Base-by-base conservation (phyloP, 805 yeast species). In the Lipomyces yamadae region DNA sequence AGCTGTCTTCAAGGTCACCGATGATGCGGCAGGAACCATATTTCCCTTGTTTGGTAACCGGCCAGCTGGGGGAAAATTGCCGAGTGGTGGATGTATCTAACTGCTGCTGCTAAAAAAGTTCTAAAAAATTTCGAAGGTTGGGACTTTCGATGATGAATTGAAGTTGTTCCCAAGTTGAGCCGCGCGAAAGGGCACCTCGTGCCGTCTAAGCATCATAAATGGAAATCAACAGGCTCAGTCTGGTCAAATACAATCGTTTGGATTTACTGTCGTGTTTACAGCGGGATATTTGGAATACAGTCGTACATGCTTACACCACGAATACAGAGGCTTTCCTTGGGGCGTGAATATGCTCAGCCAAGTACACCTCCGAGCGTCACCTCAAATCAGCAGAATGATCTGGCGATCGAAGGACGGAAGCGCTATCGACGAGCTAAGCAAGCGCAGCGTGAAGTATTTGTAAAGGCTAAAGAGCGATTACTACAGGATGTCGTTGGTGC, bases 1-100 rank as follows among this genome's bases (percentile, higher is more conserved):
- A 29, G 84, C 78, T 3, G 83, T 80, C 65, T 78, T 81, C 42
- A 81, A 48, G 60, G 48, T 29, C 45, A 48, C 35, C 7, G 65
- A 64, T 30, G 69, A n/a, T 10, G 53, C 35, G 10, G 32, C 13
- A 10, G 56, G 29, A 18, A 30, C 56, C 64, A 39, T 58, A 29
- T 13, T 60, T 42, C 24, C 3, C 24, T 42, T 15, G 24, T 42
- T 42, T 15, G 24, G 24, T 11, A 24, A 33, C 29, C 3, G 5
- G 11, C n/a, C n/a, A 11, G 61, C 13, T 58, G 33, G 52, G 35
- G 10, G 24, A 58, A 18, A 42, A 15, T 10, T 15, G 32, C 24
- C 24, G 24, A 24, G 24, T 24, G 24, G 24, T 24, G 24, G 1
- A 24, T 24, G 24, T 24, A 1, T 24, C 24, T 24, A 24, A 24